Conservation (phyloP, 2,329 filamentous ascomycete species). For the Bipolaris gigantea region DNA sequence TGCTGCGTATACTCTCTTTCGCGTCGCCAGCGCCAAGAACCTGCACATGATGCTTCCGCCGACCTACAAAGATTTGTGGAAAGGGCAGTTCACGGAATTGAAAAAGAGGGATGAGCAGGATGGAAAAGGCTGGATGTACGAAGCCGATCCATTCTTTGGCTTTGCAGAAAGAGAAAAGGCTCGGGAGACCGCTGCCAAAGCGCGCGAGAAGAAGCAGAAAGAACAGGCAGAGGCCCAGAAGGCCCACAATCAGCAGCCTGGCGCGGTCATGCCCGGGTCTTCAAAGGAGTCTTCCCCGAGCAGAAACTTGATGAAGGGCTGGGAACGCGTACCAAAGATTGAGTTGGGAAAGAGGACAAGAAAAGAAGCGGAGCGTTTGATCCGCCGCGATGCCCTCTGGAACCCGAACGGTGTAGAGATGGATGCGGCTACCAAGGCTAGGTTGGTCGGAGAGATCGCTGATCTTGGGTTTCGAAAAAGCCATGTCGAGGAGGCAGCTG, state of each 20-base stretch:
- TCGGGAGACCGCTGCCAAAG: constrained; percentile 75
- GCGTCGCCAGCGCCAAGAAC: constrained; percentile 94
- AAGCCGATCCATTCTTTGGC: constrained; percentile 88
- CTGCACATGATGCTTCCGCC: constrained; percentile 93
- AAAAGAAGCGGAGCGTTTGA: constrained; percentile 74
- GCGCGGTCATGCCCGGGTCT: constrained; percentile 33
- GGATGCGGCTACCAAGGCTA: constrained; percentile 57
- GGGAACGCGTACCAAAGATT: constrained; percentile 83
- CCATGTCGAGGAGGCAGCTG: constrained; percentile 85
- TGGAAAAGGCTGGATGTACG: constrained; percentile 85
- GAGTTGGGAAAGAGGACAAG: constrained; percentile 87
- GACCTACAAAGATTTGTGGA: constrained; percentile 87
- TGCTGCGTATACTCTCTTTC: constrained; percentile 86
- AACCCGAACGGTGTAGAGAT: constrained; percentile 77
- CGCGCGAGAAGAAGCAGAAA: constrained; percentile 64
- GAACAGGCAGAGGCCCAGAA: constrained; percentile 63
- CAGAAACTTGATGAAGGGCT: constrained; percentile 65
- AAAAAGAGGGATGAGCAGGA: constrained; percentile 80
- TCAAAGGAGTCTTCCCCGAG: constrained; percentile 35
- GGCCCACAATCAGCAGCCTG: constrained; percentile 56
- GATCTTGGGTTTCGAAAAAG: constrained; percentile 84
- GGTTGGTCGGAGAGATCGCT: constrained; percentile 71
- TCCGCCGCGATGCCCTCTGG: constrained; percentile 81
- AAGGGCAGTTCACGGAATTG: constrained; percentile 77
- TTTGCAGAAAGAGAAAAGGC: constrained; percentile 78